Evolutionary conservation across 805 yeast genomes (phyloP).

Genomic region (Lachancea sp.): DNA sequence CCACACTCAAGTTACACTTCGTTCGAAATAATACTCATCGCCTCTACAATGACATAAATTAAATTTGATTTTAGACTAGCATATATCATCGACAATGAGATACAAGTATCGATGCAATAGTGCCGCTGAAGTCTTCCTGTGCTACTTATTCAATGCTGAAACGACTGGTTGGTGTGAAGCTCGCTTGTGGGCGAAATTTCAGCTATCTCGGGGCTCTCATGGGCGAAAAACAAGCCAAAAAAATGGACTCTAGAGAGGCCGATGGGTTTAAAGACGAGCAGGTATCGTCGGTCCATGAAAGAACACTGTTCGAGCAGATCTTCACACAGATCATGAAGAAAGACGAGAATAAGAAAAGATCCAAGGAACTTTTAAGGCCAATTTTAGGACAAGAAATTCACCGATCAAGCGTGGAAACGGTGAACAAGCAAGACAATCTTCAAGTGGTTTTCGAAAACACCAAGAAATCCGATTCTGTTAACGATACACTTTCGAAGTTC

Average conservation of each 20-base stretch:
- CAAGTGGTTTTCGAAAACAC: conserved; percentile 22
- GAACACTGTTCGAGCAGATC: conserved; percentile 23
- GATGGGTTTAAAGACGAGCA: conserved; percentile 18
- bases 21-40: no score
- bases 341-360: conserved; percentile 14
- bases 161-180: not conserved
- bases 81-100: not conserved
- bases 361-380: conserved; percentile 9
- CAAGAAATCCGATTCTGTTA: conserved; percentile 12
- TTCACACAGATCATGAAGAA: conserved; percentile 23
- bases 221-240: not conserved
- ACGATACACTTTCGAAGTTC: conserved; percentile 15
- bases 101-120: not conserved
- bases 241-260: not conserved
- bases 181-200: not conserved
- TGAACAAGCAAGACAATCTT: conserved; percentile 7
- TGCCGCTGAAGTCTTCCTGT: not conserved
- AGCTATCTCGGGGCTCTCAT: not conserved
- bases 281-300: conserved; percentile 21
- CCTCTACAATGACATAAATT: not conserved
- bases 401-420: not conserved
- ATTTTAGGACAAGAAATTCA: conserved; percentile 2
- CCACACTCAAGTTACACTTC: no score
- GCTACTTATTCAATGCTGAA: not conserved
- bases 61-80: not conserved